Percentiles rank a stretch among this genome's conserved stretches.
phyloP scores from a whole-genome alignment of 169 alveolate genomes.

The Neospora caninum region DNA sequence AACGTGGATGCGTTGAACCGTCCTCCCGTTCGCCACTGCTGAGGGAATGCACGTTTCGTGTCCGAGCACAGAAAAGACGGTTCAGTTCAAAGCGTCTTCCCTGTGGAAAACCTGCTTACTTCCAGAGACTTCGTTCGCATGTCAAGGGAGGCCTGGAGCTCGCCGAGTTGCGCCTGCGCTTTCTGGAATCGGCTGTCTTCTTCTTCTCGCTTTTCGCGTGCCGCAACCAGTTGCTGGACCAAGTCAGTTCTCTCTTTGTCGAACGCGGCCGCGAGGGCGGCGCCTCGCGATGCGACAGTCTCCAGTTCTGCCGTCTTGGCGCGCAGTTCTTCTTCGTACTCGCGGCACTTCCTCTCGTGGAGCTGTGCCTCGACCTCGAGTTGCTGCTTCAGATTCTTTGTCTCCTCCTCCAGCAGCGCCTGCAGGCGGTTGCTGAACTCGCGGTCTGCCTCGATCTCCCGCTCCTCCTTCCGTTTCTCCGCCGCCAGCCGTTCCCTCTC shows the following conservation, averaged over 20 bases:
- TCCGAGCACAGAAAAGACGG: no score
- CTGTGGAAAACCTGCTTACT: no score
- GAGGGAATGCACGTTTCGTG: no score
- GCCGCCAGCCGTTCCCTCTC: not conserved
- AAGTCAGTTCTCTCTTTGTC: not conserved
- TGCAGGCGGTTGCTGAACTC: not conserved
- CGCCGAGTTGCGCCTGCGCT: not conserved
- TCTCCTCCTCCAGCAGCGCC: not conserved
- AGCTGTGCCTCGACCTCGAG: not conserved
- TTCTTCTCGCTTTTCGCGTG: not conserved
- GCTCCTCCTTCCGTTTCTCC: not conserved
- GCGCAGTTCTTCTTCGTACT: not conserved
- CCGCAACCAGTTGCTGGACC: not conserved
- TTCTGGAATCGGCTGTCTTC: not conserved
- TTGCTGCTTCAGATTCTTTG: not conserved
- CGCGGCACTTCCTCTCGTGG: not conserved
- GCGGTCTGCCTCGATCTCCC: not conserved
- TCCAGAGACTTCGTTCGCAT: not conserved
- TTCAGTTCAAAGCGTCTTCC: no score
- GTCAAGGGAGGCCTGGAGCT: not conserved
- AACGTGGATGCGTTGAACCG: no score
- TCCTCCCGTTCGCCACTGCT: no score
- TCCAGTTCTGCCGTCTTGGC: not conserved
- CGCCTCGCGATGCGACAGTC: not conserved
- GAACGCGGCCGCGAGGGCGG: not conserved